Evolutionary conservation across 2,329 filamentous ascomycete genomes (phyloP).

Genomic region (Pseudocercospora vitis): DNA sequence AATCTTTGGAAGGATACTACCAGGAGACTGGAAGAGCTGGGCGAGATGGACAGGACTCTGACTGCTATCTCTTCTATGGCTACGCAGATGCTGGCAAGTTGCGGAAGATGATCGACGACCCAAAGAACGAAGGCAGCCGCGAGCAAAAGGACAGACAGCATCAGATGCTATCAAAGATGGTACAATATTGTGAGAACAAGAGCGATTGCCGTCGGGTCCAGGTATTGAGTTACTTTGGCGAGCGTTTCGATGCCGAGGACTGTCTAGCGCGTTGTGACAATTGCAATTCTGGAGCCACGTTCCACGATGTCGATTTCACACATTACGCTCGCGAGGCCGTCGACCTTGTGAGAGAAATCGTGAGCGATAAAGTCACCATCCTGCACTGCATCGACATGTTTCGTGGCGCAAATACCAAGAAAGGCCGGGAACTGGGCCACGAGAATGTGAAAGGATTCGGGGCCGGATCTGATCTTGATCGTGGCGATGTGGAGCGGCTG

Average conservation of each 20-base stretch:
- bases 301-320: constrained; percentile 75
- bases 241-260: constrained; percentile 69
- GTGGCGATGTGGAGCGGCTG: constrained; percentile 78
- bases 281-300: constrained; percentile 70
- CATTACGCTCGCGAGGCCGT: constrained; percentile 71
- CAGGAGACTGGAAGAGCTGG: constrained; percentile 96
- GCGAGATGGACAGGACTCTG: constrained; percentile 80
- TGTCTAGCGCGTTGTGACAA: constrained; percentile 85
- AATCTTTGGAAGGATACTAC: constrained; percentile 96
- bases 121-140: constrained; percentile 67
- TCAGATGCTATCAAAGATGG: constrained; percentile 80
- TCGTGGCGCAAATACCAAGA: constrained; percentile 65
- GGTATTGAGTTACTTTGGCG: constrained; percentile 91
- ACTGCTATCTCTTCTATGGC: constrained; percentile 86
- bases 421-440: constrained; percentile 55
- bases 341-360: constrained; percentile 61
- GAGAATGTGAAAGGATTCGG: constrained; percentile 62
- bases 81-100: constrained; percentile 74
- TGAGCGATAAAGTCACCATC: constrained; percentile 65
- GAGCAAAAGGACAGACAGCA: constrained; percentile 83
- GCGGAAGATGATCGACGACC: constrained; percentile 78
- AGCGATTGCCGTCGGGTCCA: constrained; percentile 84
- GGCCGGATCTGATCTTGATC: constrained; percentile 66
- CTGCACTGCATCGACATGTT: constrained; percentile 83
- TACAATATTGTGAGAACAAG: constrained; percentile 85